A percentile compares a stretch with the other conserved stretches of the same genome.
Conservation (phyloP, 768 basidiomycete genomes). For the Collybia nuda region DNA sequence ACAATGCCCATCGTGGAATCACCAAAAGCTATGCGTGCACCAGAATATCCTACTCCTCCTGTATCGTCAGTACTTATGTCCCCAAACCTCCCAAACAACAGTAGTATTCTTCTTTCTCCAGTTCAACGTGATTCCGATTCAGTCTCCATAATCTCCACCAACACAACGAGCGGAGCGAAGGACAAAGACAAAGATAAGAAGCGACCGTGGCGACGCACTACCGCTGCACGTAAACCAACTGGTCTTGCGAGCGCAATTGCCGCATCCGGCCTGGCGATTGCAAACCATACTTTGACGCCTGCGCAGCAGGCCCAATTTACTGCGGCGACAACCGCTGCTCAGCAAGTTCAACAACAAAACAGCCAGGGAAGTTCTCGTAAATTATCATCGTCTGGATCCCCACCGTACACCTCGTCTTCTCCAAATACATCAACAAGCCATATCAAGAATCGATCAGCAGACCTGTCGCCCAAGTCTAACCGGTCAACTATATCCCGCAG, state of each 20-base stretch:
- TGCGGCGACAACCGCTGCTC: constrained; percentile 20
- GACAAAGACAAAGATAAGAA: constrained; percentile 34
- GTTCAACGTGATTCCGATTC: constrained; percentile 21
- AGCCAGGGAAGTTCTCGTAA: neutral
- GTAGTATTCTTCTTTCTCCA: constrained; percentile 10
- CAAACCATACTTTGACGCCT: constrained; percentile 49
- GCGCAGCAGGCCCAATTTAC: constrained; percentile 43
- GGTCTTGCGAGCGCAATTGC: constrained; percentile 70
- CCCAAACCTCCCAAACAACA: constrained; percentile 12
- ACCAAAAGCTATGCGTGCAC: constrained; percentile 36
- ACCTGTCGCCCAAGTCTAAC: constrained; percentile 9
- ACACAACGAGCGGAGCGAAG: constrained; percentile 12
- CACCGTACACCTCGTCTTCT: constrained; percentile 6
- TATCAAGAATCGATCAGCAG: constrained; percentile 11
- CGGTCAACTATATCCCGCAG: constrained; percentile 5
- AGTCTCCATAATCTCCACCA: constrained; percentile 22
- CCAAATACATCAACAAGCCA: constrained; percentile 6
- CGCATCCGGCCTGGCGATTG: constrained; percentile 66
- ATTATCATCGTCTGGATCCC: constrained; percentile 5
- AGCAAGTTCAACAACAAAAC: constrained; percentile 11
- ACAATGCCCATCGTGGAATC: constrained; percentile 41
- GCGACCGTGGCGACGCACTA: constrained; percentile 40
- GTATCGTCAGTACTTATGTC: constrained; percentile 13
- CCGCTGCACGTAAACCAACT: constrained; percentile 46
- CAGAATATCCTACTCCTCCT: constrained; percentile 22